Evolutionary conservation across 176 grass and related monocot genomes (phyloP).

Genomic region (Oryza rufipogon): DNA sequence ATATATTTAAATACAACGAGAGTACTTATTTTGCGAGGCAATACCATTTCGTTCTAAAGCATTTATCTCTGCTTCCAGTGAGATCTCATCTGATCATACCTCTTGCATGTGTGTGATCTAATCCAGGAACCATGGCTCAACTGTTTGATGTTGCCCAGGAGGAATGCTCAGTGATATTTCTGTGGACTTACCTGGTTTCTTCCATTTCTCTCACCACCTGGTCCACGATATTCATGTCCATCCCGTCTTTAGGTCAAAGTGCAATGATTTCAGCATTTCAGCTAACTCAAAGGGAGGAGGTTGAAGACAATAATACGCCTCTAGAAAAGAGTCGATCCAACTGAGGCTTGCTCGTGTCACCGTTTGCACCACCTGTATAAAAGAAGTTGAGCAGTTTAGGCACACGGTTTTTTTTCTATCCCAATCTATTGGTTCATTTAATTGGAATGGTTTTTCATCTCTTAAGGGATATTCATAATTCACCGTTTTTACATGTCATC

Average conservation of each 20-base stretch:
- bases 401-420: too few species aligned
- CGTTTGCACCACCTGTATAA: too few species aligned
- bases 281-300: neutral
- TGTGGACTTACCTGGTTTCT: slow-evolving; percentile 68
- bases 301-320: neutral
- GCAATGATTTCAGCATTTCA: too few species aligned
- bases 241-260: slow-evolving; percentile 43
- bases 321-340: neutral
- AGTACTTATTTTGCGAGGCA: too few species aligned
- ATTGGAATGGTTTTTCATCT: too few species aligned
- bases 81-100: neutral
- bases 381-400: too few species aligned
- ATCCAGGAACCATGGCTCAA: slow-evolving; percentile 78
- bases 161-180: slow-evolving; percentile 81
- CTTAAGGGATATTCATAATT: too few species aligned
- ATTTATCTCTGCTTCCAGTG: neutral
- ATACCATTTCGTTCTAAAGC: neutral
- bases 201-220: slow-evolving; percentile 64
- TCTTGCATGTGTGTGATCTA: neutral
- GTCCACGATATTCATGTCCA: slow-evolving; percentile 80
- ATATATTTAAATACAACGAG: too few species aligned
- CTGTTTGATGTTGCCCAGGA: slow-evolving; percentile 70
- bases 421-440: too few species aligned
- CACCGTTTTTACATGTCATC: too few species aligned
- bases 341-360: neutral